Evolutionary conservation across 192 early-diverging fungal species (phyloP), one percentile per base, ranked within the genome.

Genomic region (Piromyces finnis): DNA sequence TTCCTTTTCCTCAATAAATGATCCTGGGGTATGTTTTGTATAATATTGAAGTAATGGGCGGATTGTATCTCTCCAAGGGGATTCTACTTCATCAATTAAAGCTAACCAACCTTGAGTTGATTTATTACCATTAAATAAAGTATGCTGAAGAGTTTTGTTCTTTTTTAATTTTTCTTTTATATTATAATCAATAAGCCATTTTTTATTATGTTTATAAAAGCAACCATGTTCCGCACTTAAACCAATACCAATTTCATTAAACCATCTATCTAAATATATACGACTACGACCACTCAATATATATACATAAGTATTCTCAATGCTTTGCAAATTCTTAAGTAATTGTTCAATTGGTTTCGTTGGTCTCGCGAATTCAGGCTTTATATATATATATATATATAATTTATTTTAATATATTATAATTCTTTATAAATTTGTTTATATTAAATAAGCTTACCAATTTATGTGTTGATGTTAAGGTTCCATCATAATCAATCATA

Each of bases 1-100:
- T 59, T 94, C 91, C 83, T 94, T 93, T 51, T 89, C 85, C 84
- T 95, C 93, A 78, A 95, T 91, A 81, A 87, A 89, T 0, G 92
- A 90, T 16, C 93, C 94, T 5, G 94, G 93, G 22, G 94, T 95
- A 79, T 93, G 89, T 30, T 28, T 87, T 28, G 78, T 32, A 29
- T n/a, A 77, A 82, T 77, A 30, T 30, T 35, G 29, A 28, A 37
- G 22, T 39, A 77, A 78, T 82, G 7, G 28, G 11, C 28, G 78
- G 11, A 82, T 35, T 16, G 41, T 51, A 51, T 51, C 41, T 51
- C 41, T 51, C 41, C 41, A 51, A 22, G 41, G 41, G 17, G 41
- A 51, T 51, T 51, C 41, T 22, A 51, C 18, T 51, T 51, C 41
- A 30, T 79, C 28, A 77, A 81, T 18, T 29, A 79, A 78, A 80